A percentile compares a stretch with the other conserved stretches of the same genome.
Conservation (phyloP, 257 asterid genomes). For the Solanum tacnaense region DNA sequence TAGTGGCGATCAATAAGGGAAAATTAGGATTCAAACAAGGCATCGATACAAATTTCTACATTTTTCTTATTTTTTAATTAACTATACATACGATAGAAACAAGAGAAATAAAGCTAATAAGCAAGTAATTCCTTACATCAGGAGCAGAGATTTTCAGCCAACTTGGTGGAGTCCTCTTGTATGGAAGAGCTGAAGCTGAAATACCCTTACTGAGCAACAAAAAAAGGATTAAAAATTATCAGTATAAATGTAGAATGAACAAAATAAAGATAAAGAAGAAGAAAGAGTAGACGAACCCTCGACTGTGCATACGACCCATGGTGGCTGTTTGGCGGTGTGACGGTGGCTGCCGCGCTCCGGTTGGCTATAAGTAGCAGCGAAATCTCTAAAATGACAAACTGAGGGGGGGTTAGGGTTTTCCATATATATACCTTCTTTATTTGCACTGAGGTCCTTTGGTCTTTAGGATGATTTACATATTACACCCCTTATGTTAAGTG, state of each 20-base stretch:
- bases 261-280: background rate
- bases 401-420: background rate
- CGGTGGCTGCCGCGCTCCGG: background rate
- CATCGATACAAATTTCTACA: background rate
- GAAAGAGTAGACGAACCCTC: slow-evolving; percentile 34
- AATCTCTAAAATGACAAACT: background rate
- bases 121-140: slow-evolving; percentile 4
- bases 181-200: slow-evolving; percentile 77
- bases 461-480: background rate
- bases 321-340: background rate
- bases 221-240: background rate
- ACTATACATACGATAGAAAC: background rate
- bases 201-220: slow-evolving; percentile 60
- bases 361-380: background rate
- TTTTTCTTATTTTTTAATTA: background rate
- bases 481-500: background rate
- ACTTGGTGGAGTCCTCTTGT: slow-evolving; percentile 80
- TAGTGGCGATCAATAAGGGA: background rate
- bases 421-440: background rate
- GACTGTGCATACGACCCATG: slow-evolving; percentile 90
- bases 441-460: background rate
- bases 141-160: slow-evolving; percentile 63
- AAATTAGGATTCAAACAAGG: background rate
- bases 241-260: background rate
- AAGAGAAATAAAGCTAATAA: background rate